Base-by-base conservation (phyloP, 176 grass and related monocot species). In the Zea luxurians region DNA sequence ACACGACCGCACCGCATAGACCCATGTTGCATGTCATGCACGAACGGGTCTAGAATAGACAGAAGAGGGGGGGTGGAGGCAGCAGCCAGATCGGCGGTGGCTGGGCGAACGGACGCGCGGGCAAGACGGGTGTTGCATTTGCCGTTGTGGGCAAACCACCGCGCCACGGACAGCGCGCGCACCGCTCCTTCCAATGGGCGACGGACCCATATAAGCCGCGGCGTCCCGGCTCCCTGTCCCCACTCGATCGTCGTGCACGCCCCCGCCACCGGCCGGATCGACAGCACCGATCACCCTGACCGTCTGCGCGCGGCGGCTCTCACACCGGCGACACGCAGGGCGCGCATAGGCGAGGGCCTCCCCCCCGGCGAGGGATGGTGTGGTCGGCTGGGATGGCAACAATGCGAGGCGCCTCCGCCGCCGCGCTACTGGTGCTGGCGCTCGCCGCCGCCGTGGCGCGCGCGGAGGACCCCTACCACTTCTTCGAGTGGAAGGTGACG, bases 381-480 rank as follows among this genome's bases (percentile, higher is more conserved):
- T 15, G 61, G 35, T 34, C 73, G 57, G 13, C 42, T 48, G 82
- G 63, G 69, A 55, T 49, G 67, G 44, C 27, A 27, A 27, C 54
- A 58, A 83, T 38, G 70, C 70, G 74, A 47, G 75, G 75, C 63
- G 63, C 17, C 64, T 62, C 65, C 38, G 64, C 80, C 27, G 27
- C 27, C 16, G 79, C 79, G 21, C 61, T 64, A 57, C 43, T 89
- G n/a, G 37, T 81, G 18, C 78, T 77, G 78, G 84, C 72, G 66
- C 82, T 89, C 20, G 77, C 47, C 43, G 83, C 82, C 78, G 73
- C 82, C 50, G 78, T 20, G 47, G 93, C 70, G 45, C 68, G n/a
- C 48, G 85, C 88, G 15, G 95, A 98, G 84, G 95, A 98, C 77
- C 95, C 95, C 8, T 98, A 98, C 77, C 77, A 85, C 13, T 98